Percentiles rank a stretch among this genome's conserved stretches.
Evolutionary conservation across 2,329 filamentous ascomycete species (phyloP).

Genomic region (Arthrobotrys musiformis): DNA sequence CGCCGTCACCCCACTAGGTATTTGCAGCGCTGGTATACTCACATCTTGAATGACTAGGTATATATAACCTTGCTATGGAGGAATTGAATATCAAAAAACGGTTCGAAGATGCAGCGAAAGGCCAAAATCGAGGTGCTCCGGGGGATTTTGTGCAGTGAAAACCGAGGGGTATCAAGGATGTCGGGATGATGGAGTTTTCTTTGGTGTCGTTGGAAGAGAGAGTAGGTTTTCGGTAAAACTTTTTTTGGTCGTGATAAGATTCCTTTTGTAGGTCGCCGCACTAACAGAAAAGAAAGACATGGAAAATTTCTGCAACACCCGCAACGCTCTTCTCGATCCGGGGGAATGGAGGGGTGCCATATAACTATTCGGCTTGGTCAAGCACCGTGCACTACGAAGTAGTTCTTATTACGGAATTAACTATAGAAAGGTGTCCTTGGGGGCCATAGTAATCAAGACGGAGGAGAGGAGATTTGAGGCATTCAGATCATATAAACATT

Average conservation of each 20-base stretch:
- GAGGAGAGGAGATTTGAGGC: slow-evolving; percentile 34
- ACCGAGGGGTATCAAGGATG: slow-evolving; percentile 26
- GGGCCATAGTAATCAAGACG: too few relatives aligned
- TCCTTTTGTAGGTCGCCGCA: slow-evolving; percentile 45
- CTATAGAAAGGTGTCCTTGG: too few relatives aligned
- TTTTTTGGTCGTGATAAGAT: slow-evolving; percentile 51
- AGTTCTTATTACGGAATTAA: too few relatives aligned
- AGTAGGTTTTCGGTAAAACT: slow-evolving; percentile 49
- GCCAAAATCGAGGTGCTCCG: background rate
- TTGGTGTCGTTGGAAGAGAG: slow-evolving; percentile 19
- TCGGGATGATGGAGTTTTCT: slow-evolving; percentile 19
- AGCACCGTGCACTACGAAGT: too few relatives aligned
- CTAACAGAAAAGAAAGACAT: slow-evolving; percentile 44
- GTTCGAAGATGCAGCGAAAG: background rate
- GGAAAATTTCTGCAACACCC: slow-evolving; percentile 55
- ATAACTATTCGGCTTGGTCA: too few relatives aligned
- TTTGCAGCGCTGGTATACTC: slow-evolving; percentile 6
- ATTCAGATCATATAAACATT: slow-evolving; percentile 10
- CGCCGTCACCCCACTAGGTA: slow-evolving; percentile 37
- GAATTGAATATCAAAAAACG: slow-evolving; percentile 1
- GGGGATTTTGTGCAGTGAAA: background rate
- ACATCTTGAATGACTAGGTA: slow-evolving; percentile 31
- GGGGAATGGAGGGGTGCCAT: slow-evolving; percentile 15
- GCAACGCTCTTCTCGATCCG: slow-evolving; percentile 26
- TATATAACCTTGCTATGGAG: slow-evolving; percentile 12